Evolutionary conservation across 176 grass and related monocot species (phyloP).

Genomic region (Ensete ventricosum): DNA sequence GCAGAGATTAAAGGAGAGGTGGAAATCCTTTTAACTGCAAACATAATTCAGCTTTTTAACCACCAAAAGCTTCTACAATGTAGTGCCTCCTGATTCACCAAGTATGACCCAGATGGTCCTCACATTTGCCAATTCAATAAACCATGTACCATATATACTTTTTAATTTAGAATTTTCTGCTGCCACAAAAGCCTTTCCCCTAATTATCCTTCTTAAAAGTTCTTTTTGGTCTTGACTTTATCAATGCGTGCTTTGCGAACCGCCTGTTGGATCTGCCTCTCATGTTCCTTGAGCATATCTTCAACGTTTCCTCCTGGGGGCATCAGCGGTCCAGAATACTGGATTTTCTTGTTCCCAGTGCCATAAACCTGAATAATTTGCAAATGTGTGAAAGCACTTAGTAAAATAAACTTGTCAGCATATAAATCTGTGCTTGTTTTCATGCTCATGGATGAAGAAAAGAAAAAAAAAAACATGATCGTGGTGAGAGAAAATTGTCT

Average conservation of each 20-base stretch:
- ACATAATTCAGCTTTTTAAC: too few relatives aligned
- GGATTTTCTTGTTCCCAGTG: conserved; percentile 56
- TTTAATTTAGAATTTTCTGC: background rate
- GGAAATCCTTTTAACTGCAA: too few relatives aligned
- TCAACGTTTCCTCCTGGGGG: conserved; percentile 62
- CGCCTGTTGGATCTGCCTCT: conserved; percentile 70
- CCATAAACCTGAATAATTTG: conserved; percentile 31
- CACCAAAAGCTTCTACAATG: too few relatives aligned
- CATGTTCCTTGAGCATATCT: conserved; percentile 88
- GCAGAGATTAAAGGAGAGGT: too few relatives aligned
- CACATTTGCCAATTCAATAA: too few relatives aligned
- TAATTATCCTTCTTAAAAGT: background rate
- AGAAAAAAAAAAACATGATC: too few relatives aligned
- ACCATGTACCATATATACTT: too few relatives aligned
- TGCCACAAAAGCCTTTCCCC: background rate
- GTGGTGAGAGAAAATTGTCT: background rate
- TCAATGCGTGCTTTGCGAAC: conserved; percentile 65
- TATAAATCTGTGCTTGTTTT: background rate
- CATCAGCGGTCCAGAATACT: conserved; percentile 79
- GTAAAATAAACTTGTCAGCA: conserved; percentile 7
- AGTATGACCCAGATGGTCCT: too few relatives aligned
- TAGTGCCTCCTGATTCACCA: too few relatives aligned
- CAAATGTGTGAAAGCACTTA: background rate
- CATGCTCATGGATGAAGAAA: too few relatives aligned
- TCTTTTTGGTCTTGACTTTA: conserved; percentile 27